Percentiles rank a stretch among this genome's conserved stretches.
Conservation (phyloP, 306 rosid species). For the Oemleria cerasiformis region DNA sequence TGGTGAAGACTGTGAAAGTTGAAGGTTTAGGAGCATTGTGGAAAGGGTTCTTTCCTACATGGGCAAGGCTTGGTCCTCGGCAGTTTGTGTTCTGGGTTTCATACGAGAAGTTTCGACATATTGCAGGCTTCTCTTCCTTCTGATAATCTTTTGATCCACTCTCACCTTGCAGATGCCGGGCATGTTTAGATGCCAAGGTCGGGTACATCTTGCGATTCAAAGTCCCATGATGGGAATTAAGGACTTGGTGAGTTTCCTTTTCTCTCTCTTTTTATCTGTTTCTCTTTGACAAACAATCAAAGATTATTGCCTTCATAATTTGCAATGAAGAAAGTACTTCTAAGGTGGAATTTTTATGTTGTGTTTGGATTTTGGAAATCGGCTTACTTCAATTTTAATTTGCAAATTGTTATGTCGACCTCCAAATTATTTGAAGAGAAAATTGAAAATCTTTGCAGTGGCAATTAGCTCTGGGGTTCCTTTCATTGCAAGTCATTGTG, state of each 20-base stretch:
- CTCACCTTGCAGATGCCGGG: background rate
- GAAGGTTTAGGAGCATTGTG: slow-evolving; percentile 82
- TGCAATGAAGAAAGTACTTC: background rate
- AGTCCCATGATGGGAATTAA: background rate
- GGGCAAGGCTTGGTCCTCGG: slow-evolving; percentile 96
- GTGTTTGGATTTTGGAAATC: background rate
- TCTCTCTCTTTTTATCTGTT: background rate
- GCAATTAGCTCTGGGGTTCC: background rate
- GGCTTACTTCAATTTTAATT: too few species aligned
- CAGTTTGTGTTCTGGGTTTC: slow-evolving; percentile 95
- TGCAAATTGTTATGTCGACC: too few species aligned
- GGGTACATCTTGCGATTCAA: background rate
- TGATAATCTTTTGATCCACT: slow-evolving; percentile 5
- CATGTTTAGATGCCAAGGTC: background rate
- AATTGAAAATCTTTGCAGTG: too few species aligned
- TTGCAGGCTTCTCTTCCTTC: slow-evolving; percentile 83
- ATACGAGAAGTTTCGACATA: slow-evolving; percentile 71
- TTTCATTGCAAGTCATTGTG: background rate
- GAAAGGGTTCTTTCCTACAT: slow-evolving; percentile 94
- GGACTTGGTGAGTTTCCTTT: background rate
- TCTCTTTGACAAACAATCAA: background rate
- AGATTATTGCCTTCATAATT: background rate
- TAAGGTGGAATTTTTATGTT: background rate
- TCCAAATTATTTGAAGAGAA: too few species aligned
- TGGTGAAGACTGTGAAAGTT: slow-evolving; percentile 69